Percentiles rank a stretch among this genome's conserved stretches.
phyloP scores from a whole-genome alignment of 352 stramenopile species.

The Phytopythium litorale region DNA sequence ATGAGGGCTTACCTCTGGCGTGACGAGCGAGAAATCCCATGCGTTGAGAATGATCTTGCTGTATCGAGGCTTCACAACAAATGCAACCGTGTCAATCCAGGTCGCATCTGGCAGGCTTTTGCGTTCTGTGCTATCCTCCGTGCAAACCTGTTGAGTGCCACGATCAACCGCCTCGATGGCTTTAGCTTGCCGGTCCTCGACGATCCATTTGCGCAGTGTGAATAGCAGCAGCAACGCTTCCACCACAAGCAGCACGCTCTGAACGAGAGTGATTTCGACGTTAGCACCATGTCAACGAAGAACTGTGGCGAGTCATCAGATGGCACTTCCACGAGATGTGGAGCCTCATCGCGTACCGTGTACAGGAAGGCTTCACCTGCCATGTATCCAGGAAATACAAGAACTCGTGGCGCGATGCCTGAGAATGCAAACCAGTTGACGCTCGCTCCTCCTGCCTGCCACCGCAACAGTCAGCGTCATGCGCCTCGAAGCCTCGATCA shows the following conservation, averaged over 20 bases:
- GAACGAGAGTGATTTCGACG: neutral
- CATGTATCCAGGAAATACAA: conserved; percentile 58
- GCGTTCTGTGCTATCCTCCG: neutral
- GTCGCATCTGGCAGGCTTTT: neutral
- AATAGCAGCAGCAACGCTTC: conserved; percentile 50
- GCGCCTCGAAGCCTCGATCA: too few species aligned
- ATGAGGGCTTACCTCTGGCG: conserved; percentile 25
- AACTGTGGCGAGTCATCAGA: neutral
- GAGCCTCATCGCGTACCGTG: conserved; percentile 22
- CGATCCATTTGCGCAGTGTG: conserved; percentile 66
- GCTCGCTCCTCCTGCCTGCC: conserved; percentile 2
- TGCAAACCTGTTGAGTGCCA: conserved; percentile 33
- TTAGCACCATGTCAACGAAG: neutral
- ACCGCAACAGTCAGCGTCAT: neutral
- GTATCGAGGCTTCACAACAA: conserved; percentile 38
- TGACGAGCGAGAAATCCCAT: conserved; percentile 62
- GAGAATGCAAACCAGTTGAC: conserved; percentile 36
- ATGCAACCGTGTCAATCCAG: neutral
- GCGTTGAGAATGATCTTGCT: conserved; percentile 61
- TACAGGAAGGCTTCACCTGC: conserved; percentile 50
- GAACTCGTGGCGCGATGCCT: conserved; percentile 44
- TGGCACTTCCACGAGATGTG: neutral
- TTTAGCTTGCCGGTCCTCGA: conserved; percentile 64
- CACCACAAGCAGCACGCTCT: conserved; percentile 46
- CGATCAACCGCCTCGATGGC: conserved; percentile 44